A percentile compares a stretch with the other conserved stretches of the same genome.
These are phyloP conservation scores for Penicillium digitatum DNA, from an alignment of 2,329 filamentous ascomycete genomes.

Conservation along the genomic window DNA sequence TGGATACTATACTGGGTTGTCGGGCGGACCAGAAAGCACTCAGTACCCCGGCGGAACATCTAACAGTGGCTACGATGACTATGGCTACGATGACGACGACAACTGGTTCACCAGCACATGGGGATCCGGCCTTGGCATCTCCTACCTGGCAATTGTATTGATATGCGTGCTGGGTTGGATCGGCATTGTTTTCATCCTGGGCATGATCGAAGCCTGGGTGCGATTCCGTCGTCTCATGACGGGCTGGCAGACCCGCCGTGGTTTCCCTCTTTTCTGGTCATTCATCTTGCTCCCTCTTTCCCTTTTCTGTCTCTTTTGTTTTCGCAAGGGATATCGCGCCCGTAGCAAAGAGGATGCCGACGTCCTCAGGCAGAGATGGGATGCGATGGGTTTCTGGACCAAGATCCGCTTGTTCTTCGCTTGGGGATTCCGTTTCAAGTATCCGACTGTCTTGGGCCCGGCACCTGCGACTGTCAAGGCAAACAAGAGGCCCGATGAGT, in stretches of 20 bases:
- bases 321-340: conserved; percentile 28
- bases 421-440: conserved; percentile 31
- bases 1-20: not conserved
- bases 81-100: conserved; percentile 8
- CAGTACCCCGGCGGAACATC: not conserved
- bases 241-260: conserved; percentile 34
- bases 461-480: conserved; percentile 22
- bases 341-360: conserved; percentile 27
- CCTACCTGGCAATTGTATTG: conserved; percentile 25
- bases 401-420: conserved; percentile 28
- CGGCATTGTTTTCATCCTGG: conserved; percentile 25
- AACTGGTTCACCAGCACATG: conserved; percentile 24
- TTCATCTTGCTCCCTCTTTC: conserved; percentile 23
- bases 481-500: conserved; percentile 22
- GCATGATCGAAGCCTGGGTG: conserved; percentile 31
- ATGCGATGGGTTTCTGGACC: conserved; percentile 22
- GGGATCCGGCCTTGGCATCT: conserved; percentile 19
- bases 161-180: conserved; percentile 28
- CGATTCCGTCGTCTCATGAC: conserved; percentile 34
- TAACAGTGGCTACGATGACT: not conserved
- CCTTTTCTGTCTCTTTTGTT: conserved; percentile 22
- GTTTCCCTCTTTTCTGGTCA: conserved; percentile 30
- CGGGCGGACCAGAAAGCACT: not conserved
- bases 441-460: conserved; percentile 29
- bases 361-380: conserved; percentile 26